Evolutionary conservation across 2,329 filamentous ascomycete genomes (phyloP).

Genomic region (Arachnomyces sp.): DNA sequence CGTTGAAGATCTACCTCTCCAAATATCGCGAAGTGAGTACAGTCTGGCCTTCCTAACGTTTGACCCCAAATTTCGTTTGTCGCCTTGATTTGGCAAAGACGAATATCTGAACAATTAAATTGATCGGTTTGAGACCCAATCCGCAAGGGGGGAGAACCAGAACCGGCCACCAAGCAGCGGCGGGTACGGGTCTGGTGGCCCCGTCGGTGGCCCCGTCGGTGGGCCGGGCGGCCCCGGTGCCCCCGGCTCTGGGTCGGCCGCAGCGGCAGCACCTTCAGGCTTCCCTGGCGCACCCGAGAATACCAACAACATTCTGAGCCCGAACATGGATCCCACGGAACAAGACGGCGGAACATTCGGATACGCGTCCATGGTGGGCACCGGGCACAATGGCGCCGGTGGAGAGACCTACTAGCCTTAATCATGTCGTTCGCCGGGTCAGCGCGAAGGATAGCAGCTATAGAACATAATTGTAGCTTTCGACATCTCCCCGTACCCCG

Average conservation of each 20-base stretch:
- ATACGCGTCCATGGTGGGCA: constrained; percentile 39
- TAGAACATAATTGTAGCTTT: constrained; percentile 10
- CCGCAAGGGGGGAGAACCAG: constrained; percentile 61
- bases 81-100: constrained; percentile 30
- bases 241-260: constrained; percentile 20
- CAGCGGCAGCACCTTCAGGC: constrained; percentile 23
- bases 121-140: constrained; percentile 64
- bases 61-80: constrained; percentile 26
- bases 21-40: constrained; percentile 92
- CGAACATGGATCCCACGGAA: constrained; percentile 37
- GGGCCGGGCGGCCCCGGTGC: constrained; percentile 17
- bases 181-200: constrained; percentile 34
- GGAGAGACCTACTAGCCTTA: constrained; percentile 35
- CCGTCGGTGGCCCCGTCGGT: constrained; percentile 18
- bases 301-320: constrained; percentile 37
- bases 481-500: constrained; percentile 13
- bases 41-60: constrained; percentile 17
- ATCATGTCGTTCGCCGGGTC: constrained; percentile 13
- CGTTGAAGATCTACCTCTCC: constrained; percentile 93
- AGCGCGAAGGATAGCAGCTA: constrained; percentile 5
- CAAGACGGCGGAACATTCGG: constrained; percentile 39
- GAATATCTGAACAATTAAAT: constrained; percentile 43
- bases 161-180: constrained; percentile 46
- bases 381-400: constrained; percentile 41
- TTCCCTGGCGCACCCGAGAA: constrained; percentile 35